These are phyloP conservation scores for Leccinum boreale DNA, from an alignment of 768 basidiomycete species.

Conservation along the genomic window DNA sequence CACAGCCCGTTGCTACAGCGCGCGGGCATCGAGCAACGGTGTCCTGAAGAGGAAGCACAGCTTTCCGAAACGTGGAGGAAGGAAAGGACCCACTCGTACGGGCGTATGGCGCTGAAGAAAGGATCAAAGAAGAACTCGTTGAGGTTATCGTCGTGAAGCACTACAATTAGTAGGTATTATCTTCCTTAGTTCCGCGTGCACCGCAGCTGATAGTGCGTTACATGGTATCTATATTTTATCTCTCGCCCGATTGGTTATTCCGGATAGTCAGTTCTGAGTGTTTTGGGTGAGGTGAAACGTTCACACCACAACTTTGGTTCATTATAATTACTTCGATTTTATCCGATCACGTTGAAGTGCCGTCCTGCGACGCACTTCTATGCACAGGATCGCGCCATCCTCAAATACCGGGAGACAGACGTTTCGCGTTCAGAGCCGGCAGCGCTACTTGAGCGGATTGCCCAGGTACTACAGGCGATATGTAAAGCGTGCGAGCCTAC, in stretches of 20 bases:
- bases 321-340: no score
- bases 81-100: slow-evolving; percentile 49
- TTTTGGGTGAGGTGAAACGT: neutral
- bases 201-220: neutral
- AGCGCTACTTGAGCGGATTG: neutral
- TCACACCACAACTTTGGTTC: neutral
- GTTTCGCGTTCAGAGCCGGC: neutral
- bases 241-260: neutral
- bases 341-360: neutral
- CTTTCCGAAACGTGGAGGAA: slow-evolving; percentile 51
- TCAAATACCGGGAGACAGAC: neutral
- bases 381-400: neutral
- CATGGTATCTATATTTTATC: neutral
- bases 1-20: slow-evolving; percentile 49
- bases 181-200: neutral
- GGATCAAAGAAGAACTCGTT: slow-evolving; percentile 44
- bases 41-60: slow-evolving; percentile 39
- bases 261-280: neutral
- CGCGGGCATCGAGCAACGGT: slow-evolving; percentile 37
- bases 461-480: neutral
- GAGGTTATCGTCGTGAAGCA: slow-evolving; percentile 55
- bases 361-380: neutral
- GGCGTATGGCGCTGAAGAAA: slow-evolving; percentile 40
- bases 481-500: neutral
- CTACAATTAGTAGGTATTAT: slow-evolving; percentile 42